A percentile compares a stretch with the other conserved stretches of the same genome.
Evolutionary conservation across 805 yeast genomes (phyloP).

Genomic region (Lipomyces yamanashiensis): DNA sequence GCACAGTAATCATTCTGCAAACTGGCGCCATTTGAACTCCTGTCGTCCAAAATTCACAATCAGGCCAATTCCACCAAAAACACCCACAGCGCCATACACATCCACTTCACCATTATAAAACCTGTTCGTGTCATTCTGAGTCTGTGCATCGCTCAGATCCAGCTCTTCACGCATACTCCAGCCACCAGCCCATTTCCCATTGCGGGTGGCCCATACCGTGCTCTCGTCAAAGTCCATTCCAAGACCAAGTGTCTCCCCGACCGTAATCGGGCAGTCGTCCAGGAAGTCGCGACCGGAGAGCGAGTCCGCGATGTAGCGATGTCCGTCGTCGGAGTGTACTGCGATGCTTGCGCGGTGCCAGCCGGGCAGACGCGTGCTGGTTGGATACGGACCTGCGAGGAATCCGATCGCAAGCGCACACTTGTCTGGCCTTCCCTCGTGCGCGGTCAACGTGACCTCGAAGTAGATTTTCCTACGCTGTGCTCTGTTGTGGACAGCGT

Average conservation of each 20-base stretch:
- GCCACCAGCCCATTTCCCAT: constrained; percentile 38
- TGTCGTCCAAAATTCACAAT: constrained; percentile 37
- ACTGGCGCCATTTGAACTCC: not conserved
- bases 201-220: constrained; percentile 33
- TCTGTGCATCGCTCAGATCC: constrained; percentile 28
- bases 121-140: constrained; percentile 24
- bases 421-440: constrained; percentile 34
- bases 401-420: constrained; percentile 40
- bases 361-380: constrained; percentile 40
- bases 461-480: constrained; percentile 32
- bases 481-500: not conserved
- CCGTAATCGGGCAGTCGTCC: constrained; percentile 21
- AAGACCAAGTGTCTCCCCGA: constrained; percentile 40
- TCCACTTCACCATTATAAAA: constrained; percentile 34
- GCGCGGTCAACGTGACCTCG: constrained; percentile 38
- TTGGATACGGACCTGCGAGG: constrained; percentile 41
- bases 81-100: constrained; percentile 40
- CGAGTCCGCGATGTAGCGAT: constrained; percentile 39
- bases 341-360: constrained; percentile 43
- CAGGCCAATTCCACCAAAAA: constrained; percentile 40
- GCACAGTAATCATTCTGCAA: not conserved
- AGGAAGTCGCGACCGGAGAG: constrained; percentile 38
- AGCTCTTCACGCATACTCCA: constrained; percentile 38
- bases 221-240: constrained; percentile 39
- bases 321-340: constrained; percentile 42